Base-by-base conservation (phyloP, 495 filamentous ascomycete genomes). In the Tirmania nivea region DNA sequence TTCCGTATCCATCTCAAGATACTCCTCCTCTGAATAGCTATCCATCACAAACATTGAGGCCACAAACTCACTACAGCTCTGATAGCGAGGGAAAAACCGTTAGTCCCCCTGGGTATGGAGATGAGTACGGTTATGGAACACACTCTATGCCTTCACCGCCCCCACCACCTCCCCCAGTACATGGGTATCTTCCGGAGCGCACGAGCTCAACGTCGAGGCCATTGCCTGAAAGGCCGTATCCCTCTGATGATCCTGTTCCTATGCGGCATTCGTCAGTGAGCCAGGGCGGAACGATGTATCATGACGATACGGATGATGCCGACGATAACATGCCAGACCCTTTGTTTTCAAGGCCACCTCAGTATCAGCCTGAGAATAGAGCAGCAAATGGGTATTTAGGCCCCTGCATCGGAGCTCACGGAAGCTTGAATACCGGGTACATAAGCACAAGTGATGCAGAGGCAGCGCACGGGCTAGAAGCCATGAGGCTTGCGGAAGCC, bases 391-490 rank as follows among this genome's bases (percentile, higher is more conserved):
- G 79, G 12, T 70, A 75, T 39, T 69, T 70, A 19, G 17, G 17
- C 4, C 14, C 17, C 1, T 4, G 39, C 9, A 19, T 4, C 8
- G 17, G 3, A 4, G 12, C 12, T 45, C 14, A 3, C 39, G 39
- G 39, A 14, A 14, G 17, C 12, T 19, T 14, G 17, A 14, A 45
- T 19, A 6, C 39, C 17, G 39, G 39, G 20, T 64, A 65, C 54
- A 59, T 59, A 11, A 57, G 90, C 56, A 84, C 85, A 31, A 94
- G 86, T 60, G 90, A 99, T 57, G 78, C 86, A 0, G 90, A 99
- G 66, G 89, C 85, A 25, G 82, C 83, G 19, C 85, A 84, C 25
- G 90, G 90, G 1, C 68, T 92, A 16, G 77, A 80, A 57, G 86
- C 87, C 60, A 75, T 97, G 74, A 79, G 77, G 35, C 76, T 84